These are phyloP conservation scores for Boletus subcaerulescens DNA, from an alignment of 768 basidiomycete genomes.

Conservation along the genomic window DNA sequence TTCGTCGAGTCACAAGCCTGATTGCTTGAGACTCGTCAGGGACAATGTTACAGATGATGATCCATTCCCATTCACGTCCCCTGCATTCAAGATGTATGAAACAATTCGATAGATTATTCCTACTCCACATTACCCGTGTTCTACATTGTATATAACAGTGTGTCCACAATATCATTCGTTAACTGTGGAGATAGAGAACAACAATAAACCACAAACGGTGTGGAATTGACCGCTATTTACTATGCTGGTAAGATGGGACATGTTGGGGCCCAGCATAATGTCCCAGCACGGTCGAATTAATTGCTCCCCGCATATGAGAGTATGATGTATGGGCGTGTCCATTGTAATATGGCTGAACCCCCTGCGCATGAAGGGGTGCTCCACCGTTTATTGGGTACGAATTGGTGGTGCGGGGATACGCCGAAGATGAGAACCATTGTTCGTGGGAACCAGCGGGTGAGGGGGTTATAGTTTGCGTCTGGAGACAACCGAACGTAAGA, in stretches of 20 bases:
- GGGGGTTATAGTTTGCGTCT: conserved; percentile 14
- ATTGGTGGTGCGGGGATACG: conserved; percentile 24
- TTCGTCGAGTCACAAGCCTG: not conserved
- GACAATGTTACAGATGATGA: conserved; percentile 57
- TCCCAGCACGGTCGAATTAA: conserved; percentile 15
- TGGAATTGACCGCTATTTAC: conserved; percentile 16
- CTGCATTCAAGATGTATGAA: conserved; percentile 74
- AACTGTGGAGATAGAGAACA: not conserved
- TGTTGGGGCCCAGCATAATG: conserved; percentile 30
- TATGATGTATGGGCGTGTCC: conserved; percentile 24
- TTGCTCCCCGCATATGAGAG: conserved; percentile 27
- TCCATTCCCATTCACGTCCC: conserved; percentile 64
- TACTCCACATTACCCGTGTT: conserved; percentile 25
- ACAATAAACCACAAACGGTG: conserved; percentile 4
- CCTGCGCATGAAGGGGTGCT: conserved; percentile 17
- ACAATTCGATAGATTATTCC: conserved; percentile 54
- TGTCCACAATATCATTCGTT: conserved; percentile 12
- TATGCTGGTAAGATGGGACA: conserved; percentile 29
- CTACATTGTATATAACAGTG: conserved; percentile 23
- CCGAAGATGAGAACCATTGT: conserved; percentile 23
- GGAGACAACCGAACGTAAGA: not conserved
- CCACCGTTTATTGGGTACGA: conserved; percentile 19
- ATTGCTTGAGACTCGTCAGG: conserved; percentile 23
- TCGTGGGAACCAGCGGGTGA: conserved; percentile 19
- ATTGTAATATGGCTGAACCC: conserved; percentile 26